Conservation (phyloP, 73 alveolate genomes). For the Durusdinium trenchii region DNA sequence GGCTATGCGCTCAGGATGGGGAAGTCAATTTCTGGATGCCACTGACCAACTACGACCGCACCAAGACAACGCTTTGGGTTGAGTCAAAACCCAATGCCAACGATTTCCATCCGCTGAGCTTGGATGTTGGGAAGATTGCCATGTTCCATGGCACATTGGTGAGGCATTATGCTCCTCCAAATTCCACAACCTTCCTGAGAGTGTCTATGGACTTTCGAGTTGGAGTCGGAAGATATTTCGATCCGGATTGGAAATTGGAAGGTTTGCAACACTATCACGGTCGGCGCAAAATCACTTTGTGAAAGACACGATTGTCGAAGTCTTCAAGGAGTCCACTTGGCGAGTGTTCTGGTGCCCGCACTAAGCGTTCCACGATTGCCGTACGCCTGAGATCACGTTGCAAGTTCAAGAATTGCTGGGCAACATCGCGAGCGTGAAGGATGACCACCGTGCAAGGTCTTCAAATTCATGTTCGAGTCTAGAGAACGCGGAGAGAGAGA, state of each 20-base stretch:
- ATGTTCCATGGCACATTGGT: slow-evolving; percentile 74
- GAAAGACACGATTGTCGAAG: no score
- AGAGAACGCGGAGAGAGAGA: no score
- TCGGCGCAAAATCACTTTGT: slow-evolving; percentile 37
- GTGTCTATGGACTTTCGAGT: slow-evolving; percentile 77
- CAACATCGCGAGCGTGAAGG: no score
- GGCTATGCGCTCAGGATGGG: slow-evolving; percentile 21
- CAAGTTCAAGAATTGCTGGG: no score
- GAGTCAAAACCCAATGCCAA: slow-evolving; percentile 49
- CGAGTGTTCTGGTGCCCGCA: no score
- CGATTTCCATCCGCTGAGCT: slow-evolving; percentile 36
- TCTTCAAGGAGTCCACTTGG: no score
- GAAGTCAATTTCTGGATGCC: slow-evolving; percentile 82
- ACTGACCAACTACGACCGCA: slow-evolving; percentile 32
- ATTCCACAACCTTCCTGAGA: background rate
- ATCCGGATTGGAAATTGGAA: slow-evolving; percentile 47
- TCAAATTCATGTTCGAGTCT: no score
- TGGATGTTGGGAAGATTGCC: slow-evolving; percentile 46
- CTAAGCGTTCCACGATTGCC: no score
- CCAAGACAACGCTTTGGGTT: slow-evolving; percentile 65
- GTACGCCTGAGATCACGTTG: no score
- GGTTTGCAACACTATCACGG: slow-evolving; percentile 89
- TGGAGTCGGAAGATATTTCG: slow-evolving; percentile 46
- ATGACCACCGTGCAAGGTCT: no score
- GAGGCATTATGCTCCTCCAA: slow-evolving; percentile 48